Evolutionary conservation across 805 yeast genomes (phyloP), one percentile per base, ranked within the genome.

Genomic region (Maudiozyma barnettii): DNA sequence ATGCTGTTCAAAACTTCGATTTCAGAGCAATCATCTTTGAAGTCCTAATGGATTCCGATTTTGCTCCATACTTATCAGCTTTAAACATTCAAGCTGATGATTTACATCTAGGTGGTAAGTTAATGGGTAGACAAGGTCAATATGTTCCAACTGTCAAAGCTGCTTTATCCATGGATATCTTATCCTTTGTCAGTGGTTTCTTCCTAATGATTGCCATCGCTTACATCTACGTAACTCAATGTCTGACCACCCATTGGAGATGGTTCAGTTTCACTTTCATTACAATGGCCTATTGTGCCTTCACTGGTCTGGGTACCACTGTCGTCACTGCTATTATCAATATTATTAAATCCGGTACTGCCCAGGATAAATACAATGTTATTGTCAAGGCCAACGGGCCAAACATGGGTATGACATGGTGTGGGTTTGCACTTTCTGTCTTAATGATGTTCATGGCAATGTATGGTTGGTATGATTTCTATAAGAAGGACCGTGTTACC

Each of bases 121-220:
- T 65, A 46, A 54, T 54, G 52, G 39, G 54, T 18, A 62, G 54
- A 47, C 54, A 64, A 51, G 56, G 57, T 36, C 55, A 57, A 46
- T 65, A 64, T 44, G 64, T 59, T 21, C 67, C 69, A 21, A 63
- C 64, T 9, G 54, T 64, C 18, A 55, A 49, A 29, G 65, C 67
- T 5, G 53, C 58, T 21, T 51, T 65, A 46, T 65, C 68, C 3
- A 52, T 59, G 51, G 54, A 56, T 30, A 42, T 63, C 22, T 21
- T 64, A 21, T 49, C 60, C 12, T 56, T 64, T 41, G 49, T 64
- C 14, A 41, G 52, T 21, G 48, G 60, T 13, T 56, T 61, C 45
- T 45, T 57, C 51, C 46, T 54, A 16, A 47, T 63, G 42, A 33
- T 54, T 7, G 39, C 45, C 18, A 41, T 53, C 8, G 35, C 22